Evolutionary conservation across 306 rosid genomes (phyloP).

Genomic region (Quillaja saponaria): DNA sequence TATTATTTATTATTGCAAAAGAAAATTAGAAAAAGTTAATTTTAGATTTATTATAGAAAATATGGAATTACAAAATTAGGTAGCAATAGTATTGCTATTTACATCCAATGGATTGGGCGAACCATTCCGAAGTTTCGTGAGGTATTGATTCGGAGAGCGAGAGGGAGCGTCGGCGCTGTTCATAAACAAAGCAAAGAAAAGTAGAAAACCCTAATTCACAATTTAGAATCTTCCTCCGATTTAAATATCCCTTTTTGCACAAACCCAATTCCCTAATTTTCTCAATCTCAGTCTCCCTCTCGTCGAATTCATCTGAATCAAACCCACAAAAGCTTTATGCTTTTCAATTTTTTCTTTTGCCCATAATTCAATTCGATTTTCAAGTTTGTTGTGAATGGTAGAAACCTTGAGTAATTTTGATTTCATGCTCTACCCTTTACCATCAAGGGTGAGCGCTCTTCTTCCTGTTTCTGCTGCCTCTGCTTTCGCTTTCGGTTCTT

Average conservation of each 20-base stretch:
- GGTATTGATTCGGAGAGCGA: too few species aligned
- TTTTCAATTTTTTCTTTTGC: background rate
- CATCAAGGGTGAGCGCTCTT: conserved; percentile 81
- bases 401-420: conserved; percentile 59
- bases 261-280: background rate
- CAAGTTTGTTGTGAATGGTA: conserved; percentile 75
- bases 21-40: too few species aligned
- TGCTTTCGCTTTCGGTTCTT: conserved; percentile 76
- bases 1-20: too few species aligned
- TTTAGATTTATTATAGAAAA: too few species aligned
- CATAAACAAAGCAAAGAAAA: too few species aligned
- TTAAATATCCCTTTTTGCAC: background rate
- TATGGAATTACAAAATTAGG: too few species aligned
- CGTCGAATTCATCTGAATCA: background rate
- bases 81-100: too few species aligned
- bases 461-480: conserved; percentile 56
- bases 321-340: background rate
- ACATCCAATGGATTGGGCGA: too few species aligned
- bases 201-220: background rate
- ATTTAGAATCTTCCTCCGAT: background rate
- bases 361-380: background rate
- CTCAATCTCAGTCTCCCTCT: background rate
- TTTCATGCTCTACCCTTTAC: conserved; percentile 79
- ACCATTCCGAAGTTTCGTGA: too few species aligned
- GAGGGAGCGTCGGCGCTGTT: too few species aligned